phyloP scores from a whole-genome alignment of 352 stramenopile genomes.

The Pythium periplocum region DNA sequence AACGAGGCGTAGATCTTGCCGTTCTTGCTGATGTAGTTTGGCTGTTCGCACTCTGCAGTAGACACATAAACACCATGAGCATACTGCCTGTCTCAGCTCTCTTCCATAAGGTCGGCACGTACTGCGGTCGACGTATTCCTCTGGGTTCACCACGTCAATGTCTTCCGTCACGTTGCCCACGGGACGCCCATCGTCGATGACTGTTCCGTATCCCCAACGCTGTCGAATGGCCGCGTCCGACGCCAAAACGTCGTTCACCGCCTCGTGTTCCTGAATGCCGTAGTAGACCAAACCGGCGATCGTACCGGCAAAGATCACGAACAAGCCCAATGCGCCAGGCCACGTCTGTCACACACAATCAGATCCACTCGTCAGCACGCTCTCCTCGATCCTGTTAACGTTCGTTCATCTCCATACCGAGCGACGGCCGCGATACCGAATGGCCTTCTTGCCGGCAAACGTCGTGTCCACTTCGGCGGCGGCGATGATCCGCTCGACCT shows the following conservation, averaged over 20 bases:
- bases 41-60: conserved; percentile 58
- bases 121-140: conserved; percentile 59
- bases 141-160: conserved; percentile 61
- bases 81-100: not conserved
- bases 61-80: not conserved
- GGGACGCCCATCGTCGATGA: conserved; percentile 58
- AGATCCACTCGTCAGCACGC: not conserved
- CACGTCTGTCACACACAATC: conserved; percentile 41
- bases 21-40: conserved; percentile 80
- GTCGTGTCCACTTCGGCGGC: conserved; percentile 74
- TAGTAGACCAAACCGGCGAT: conserved; percentile 72
- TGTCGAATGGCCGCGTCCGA: conserved; percentile 45
- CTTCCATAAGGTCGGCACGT: not conserved
- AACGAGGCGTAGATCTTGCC: conserved; percentile 60
- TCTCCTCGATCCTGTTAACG: not conserved
- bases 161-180: conserved; percentile 33
- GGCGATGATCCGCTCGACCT: conserved; percentile 81
- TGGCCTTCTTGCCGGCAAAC: conserved; percentile 69
- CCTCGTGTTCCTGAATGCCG: conserved; percentile 52
- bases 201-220: conserved; percentile 47
- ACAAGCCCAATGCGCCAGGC: conserved; percentile 62
- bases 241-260: conserved; percentile 44
- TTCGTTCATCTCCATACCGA: conserved; percentile 30
- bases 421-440: conserved; percentile 58
- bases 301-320: conserved; percentile 52